A percentile compares a stretch with the other conserved stretches of the same genome.
Evolutionary conservation across 2,329 filamentous ascomycete species (phyloP).

Genomic region (Colletotrichum caudatum): DNA sequence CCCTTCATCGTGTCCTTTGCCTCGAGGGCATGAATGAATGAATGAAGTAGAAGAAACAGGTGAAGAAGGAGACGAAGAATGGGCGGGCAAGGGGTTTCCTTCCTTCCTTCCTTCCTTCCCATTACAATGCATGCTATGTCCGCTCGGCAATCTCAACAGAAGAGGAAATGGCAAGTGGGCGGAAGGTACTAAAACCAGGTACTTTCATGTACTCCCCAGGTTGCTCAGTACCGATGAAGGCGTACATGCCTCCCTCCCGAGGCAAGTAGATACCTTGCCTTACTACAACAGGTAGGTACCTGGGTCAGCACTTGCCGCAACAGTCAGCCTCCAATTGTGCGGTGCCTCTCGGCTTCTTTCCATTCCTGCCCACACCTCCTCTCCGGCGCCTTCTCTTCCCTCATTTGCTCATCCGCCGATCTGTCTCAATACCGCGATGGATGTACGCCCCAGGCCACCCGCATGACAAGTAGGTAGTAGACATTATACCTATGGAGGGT

Average conservation of each 20-base stretch:
- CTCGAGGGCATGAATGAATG: not conserved
- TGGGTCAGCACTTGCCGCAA: constrained; percentile 5
- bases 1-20: no score
- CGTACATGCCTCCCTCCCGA: no score
- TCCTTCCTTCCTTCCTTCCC: not conserved
- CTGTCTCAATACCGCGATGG: constrained; percentile 17
- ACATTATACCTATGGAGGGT: not conserved
- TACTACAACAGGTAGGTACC: no score
- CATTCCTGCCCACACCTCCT: constrained; percentile 15
- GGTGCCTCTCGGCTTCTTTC: constrained; percentile 21
- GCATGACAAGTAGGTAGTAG: not conserved
- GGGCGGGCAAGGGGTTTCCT: not conserved
- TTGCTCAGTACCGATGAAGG: not conserved
- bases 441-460: constrained; percentile 12
- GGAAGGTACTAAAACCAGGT: not conserved
- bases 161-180: not conserved
- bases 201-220: not conserved
- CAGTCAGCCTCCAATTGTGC: constrained; percentile 9
- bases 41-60: not conserved
- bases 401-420: constrained; percentile 21
- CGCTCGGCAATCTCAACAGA: not conserved
- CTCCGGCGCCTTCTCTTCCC: not conserved
- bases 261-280: no score
- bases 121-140: not conserved
- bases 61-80: not conserved